Base-by-base conservation (phyloP, 2,329 filamentous ascomycete species). In the Sporothrix schenckii region DNA sequence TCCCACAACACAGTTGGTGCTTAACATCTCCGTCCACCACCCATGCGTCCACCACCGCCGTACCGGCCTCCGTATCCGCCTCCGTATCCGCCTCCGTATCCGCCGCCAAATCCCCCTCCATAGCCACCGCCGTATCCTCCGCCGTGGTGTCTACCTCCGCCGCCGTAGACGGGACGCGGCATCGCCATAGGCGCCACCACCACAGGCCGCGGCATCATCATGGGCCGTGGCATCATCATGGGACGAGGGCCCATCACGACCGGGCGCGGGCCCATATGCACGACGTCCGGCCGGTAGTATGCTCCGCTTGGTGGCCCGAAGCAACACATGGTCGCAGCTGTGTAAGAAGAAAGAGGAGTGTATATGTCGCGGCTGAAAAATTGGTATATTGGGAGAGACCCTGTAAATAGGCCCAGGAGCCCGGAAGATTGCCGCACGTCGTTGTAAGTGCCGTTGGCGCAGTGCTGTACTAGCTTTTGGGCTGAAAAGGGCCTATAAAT, bases 271-370 rank as follows among this genome's bases (percentile, higher is more conserved):
- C 39, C 39, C 67, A 69, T 61, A 30, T 52, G 27, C 27, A 66
- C 19, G 56, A 63, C 56, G 13, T 61, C 54, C n/a, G 44, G 54
- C n/a, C 39, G 41, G 47, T 69, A 27, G 54, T 53, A 53, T 39
- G 24, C 14, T 50, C 67, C 52, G 67, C 56, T 56, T 21, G 67
- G 67, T 5, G 67, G 11, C 6, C 54, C 66, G 56, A 61, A 69
- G 67, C 67, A 69, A 56, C 67, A 69, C 67, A 69, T 69, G 41
- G 9, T 27, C 47, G n/a, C n/a, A n/a, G 58, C 24, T 61, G 44
- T 50, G 39, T 39, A 27, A 4, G 60, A 10, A 14, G 41, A 16
- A 1, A 10, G 4, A 10, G 7, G 21, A 13, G 2, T 9, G 2
- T 44, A 9, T 13, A 16, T 13, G 11, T 9, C 13, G 41, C 2